Base-by-base conservation (phyloP, 495 filamentous ascomycete genomes). In the Penicillium canariense region DNA sequence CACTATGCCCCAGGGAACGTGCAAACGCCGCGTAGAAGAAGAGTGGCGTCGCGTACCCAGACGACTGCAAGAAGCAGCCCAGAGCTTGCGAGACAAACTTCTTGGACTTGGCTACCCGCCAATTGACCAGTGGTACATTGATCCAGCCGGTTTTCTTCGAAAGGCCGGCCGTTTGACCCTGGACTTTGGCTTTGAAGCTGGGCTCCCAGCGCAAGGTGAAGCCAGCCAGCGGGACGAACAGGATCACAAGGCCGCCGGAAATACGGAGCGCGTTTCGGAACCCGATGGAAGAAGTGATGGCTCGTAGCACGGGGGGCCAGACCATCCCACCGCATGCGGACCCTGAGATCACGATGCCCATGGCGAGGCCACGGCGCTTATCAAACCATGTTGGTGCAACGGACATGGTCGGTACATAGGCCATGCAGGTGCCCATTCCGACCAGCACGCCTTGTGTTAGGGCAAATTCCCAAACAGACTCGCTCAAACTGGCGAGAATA, bases 401-500 rank as follows among this genome's bases (percentile, higher is more conserved):
- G 1, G 78, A 75, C 52, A 84, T 71, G 4, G 78, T 75, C 0
- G 84, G 81, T 14, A 81, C 74, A 42, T 75, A 70, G 7, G 81
- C 67, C 53, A 85, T 64, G 12, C 73, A 73, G 18, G 72, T 76
- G 11, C 69, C 69, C 4, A 78, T 52, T 0, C 82, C 82, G 1
- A 76, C 67, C 2, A 86, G 68, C 3, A 87, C 53, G 15, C 81
- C 82, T 60, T 87, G 84, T 0, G 77, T 76, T 8, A 87, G 72
- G 55, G 81, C 73, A 59, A 87, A 81, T 39, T 87, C 81, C 70
- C 74, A 86, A 61, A 83, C 81, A 31, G 72, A 55, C 32, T 66
- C 72, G 58, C 81, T 83, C 1, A 86, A 60, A 46, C 75, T 80
- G 4, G 71, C 72, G 66, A 86, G 76, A 71, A 87, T 82, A 18